Evolutionary conservation across 164 flowering plant species (phyloP).

Genomic region (Brasenia schreberi): DNA sequence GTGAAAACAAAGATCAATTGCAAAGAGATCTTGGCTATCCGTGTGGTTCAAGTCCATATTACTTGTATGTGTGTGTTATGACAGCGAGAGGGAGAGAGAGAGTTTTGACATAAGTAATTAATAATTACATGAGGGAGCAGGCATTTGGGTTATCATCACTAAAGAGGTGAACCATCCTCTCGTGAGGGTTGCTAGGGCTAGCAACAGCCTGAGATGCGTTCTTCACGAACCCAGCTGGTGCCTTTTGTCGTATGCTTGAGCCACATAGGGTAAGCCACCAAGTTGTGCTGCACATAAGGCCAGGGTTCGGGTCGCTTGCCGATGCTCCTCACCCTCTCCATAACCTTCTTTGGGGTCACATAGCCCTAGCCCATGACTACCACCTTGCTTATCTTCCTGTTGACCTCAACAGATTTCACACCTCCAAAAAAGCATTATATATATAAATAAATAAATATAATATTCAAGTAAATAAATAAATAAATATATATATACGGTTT

Average conservation of each 20-base stretch:
- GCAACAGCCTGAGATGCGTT: slow-evolving; percentile 30
- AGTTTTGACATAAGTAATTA: no score
- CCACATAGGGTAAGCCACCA: slow-evolving; percentile 38
- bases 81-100: no score
- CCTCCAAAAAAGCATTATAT: slow-evolving; percentile 12
- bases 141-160: slow-evolving; percentile 72
- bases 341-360: slow-evolving; percentile 59
- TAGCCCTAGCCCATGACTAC: slow-evolving; percentile 49
- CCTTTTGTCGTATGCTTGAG: slow-evolving; percentile 62
- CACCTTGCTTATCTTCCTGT: slow-evolving; percentile 47
- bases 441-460: no score
- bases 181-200: slow-evolving; percentile 23
- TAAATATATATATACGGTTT: no score
- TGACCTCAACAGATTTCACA: slow-evolving; percentile 45
- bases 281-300: slow-evolving; percentile 62
- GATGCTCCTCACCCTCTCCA: slow-evolving; percentile 48
- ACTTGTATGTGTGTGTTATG: no score
- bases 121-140: slow-evolving; percentile 50
- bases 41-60: no score
- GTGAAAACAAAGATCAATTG: no score
- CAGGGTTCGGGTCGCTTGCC: slow-evolving; percentile 58
- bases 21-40: no score
- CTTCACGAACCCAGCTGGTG: slow-evolving; percentile 58
- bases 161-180: slow-evolving; percentile 28
- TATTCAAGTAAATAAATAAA: no score